Conservation (phyloP, 192 early-diverging fungal species). For the Thamnidium elegans region DNA sequence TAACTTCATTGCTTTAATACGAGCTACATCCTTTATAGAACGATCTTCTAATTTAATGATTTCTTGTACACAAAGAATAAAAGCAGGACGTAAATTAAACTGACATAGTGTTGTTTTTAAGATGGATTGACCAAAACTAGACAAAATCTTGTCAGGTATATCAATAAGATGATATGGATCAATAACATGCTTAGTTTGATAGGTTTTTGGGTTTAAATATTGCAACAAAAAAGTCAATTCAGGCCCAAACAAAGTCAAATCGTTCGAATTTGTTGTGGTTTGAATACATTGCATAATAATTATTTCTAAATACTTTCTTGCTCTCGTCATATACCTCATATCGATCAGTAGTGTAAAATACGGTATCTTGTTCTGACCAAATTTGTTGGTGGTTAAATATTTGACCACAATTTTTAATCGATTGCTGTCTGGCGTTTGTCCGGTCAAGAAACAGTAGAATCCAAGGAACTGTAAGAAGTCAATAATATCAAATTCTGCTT, state of each 20-base stretch:
- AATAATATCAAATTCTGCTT: not conserved
- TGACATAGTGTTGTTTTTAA: not conserved
- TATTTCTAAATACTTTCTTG: slow-evolving; percentile 7
- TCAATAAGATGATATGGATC: slow-evolving; percentile 4
- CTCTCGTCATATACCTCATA: slow-evolving; percentile 8
- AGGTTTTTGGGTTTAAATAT: slow-evolving; percentile 27
- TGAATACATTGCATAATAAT: slow-evolving; percentile 15
- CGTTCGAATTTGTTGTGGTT: not conserved
- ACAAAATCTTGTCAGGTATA: slow-evolving; percentile 1
- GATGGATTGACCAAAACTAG: slow-evolving; percentile 8
- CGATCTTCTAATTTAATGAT: slow-evolving; percentile 17
- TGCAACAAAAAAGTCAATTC: slow-evolving; percentile 20
- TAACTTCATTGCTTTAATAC: slow-evolving; percentile 19
- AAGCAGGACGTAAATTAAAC: not conserved
- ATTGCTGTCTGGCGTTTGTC: not conserved
- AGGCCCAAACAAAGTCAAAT: not conserved
- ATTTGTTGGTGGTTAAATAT: not conserved
- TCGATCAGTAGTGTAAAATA: slow-evolving; percentile 16
- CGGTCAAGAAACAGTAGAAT: slow-evolving; percentile 14
- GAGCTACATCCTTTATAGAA: not conserved
- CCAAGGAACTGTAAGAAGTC: slow-evolving; percentile 15
- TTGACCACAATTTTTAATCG: slow-evolving; percentile 4
- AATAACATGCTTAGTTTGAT: not conserved
- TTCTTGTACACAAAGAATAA: not conserved
- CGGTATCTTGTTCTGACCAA: not conserved